A percentile compares a stretch with the other conserved stretches of the same genome.
Evolutionary conservation across 257 asterid genomes (phyloP).

Genomic region (Gynochthodes officinalis): DNA sequence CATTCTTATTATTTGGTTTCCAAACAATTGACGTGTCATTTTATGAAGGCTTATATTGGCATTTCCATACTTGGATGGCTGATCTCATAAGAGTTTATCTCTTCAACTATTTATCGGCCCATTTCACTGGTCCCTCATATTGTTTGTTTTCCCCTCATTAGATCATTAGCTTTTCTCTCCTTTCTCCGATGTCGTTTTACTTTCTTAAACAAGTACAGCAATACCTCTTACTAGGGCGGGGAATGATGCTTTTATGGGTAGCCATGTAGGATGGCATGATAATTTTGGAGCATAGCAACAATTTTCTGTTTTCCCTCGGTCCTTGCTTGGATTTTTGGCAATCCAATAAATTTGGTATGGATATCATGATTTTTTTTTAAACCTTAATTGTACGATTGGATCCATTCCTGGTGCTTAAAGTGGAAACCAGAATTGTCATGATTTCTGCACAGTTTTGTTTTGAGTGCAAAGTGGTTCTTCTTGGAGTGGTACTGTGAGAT

Average conservation of each 20-base stretch:
- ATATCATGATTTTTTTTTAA: background rate
- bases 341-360: background rate
- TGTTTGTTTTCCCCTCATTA: background rate
- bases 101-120: background rate
- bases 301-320: background rate
- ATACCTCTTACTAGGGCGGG: background rate
- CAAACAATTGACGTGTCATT: background rate
- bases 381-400: background rate
- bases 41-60: background rate
- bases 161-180: background rate
- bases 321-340: background rate
- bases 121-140: background rate
- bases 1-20: background rate
- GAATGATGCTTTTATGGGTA: background rate
- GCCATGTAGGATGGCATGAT: background rate
- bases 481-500: background rate
- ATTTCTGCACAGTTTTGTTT: background rate
- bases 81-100: background rate
- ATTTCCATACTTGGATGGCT: background rate
- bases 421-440: background rate
- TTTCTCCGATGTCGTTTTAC: background rate
- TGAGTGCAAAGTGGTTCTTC: background rate
- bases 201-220: background rate
- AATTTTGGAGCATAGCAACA: background rate
- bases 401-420: background rate